Evolutionary conservation across 768 basidiomycete genomes (phyloP).

Genomic region (Lyophyllum atratum): DNA sequence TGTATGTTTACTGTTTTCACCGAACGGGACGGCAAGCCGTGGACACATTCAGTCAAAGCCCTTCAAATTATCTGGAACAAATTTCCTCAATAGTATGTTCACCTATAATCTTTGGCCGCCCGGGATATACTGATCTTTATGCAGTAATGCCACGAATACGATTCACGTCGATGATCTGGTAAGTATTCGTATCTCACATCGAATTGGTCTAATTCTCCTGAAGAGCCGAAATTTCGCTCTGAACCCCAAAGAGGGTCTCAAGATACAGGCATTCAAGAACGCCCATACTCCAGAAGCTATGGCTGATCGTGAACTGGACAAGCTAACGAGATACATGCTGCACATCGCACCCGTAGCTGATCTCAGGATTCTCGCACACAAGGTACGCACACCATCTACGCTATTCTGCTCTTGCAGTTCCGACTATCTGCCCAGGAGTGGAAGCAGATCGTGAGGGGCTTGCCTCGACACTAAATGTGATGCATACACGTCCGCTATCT

Average conservation of each 20-base stretch:
- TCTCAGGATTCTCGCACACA: constrained; percentile 66
- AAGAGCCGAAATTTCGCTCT: constrained; percentile 86
- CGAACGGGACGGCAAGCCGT: constrained; percentile 68
- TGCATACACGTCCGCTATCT: not conserved
- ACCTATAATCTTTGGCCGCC: not conserved
- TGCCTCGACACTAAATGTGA: constrained; percentile 26
- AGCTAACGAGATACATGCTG: constrained; percentile 64
- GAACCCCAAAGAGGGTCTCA: constrained; percentile 82
- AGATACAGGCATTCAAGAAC: constrained; percentile 80
- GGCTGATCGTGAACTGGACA: constrained; percentile 71
- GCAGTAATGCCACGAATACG: constrained; percentile 68
- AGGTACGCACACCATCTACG: constrained; percentile 39
- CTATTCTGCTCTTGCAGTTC: not conserved
- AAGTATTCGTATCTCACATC: constrained; percentile 17
- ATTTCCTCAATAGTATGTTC: constrained; percentile 73
- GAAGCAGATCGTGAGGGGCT: constrained; percentile 47
- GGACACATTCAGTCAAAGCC: constrained; percentile 81
- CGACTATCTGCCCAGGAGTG: constrained; percentile 40
- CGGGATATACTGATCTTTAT: not conserved
- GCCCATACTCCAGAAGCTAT: constrained; percentile 65
- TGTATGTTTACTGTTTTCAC: constrained; percentile 90
- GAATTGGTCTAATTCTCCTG: not conserved
- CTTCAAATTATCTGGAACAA: constrained; percentile 87
- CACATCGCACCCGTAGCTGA: constrained; percentile 62
- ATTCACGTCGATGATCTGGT: constrained; percentile 89